Percentiles rank a stretch among this genome's conserved stretches.
Evolutionary conservation across 2,329 filamentous ascomycete genomes (phyloP).

Genomic region (Aspergillus novofumigatus): DNA sequence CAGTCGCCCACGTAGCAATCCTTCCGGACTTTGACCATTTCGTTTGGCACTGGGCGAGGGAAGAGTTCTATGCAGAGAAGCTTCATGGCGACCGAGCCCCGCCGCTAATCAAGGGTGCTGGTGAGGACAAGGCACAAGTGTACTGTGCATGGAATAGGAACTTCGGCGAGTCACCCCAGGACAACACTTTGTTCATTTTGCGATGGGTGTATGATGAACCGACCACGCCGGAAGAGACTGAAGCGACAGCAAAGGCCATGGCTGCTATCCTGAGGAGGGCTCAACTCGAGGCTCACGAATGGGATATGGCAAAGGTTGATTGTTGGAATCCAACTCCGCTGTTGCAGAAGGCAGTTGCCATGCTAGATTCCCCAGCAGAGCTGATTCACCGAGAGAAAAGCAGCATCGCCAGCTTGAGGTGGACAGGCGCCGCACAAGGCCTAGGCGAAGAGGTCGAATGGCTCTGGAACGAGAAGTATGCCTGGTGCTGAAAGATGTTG

Average conservation of each 20-base stretch:
- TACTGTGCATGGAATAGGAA: slow-evolving; percentile 41
- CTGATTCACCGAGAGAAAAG: slow-evolving; percentile 44
- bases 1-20: slow-evolving; percentile 58
- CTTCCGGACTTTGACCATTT: slow-evolving; percentile 64
- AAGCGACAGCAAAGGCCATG: slow-evolving; percentile 52
- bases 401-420: slow-evolving; percentile 45
- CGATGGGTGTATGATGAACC: slow-evolving; percentile 41
- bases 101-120: slow-evolving; percentile 66
- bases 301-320: slow-evolving; percentile 66
- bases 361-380: slow-evolving; percentile 34
- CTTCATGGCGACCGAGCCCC: slow-evolving; percentile 50
- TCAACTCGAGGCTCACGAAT: slow-evolving; percentile 65
- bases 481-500: slow-evolving; percentile 40
- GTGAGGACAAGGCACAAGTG: slow-evolving; percentile 47
- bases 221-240: slow-evolving; percentile 38
- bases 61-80: slow-evolving; percentile 69
- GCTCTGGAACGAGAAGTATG: slow-evolving; percentile 47
- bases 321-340: slow-evolving; percentile 75
- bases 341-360: slow-evolving; percentile 42
- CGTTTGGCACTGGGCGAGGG: slow-evolving; percentile 74
- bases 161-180: slow-evolving; percentile 32
- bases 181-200: slow-evolving; percentile 41
- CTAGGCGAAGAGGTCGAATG: slow-evolving; percentile 41
- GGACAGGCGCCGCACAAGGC: slow-evolving; percentile 39
- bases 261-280: slow-evolving; percentile 63